These are phyloP conservation scores for Alternaria incomplexa DNA, from an alignment of 2,329 filamentous ascomycete genomes.

Conservation along the genomic window DNA sequence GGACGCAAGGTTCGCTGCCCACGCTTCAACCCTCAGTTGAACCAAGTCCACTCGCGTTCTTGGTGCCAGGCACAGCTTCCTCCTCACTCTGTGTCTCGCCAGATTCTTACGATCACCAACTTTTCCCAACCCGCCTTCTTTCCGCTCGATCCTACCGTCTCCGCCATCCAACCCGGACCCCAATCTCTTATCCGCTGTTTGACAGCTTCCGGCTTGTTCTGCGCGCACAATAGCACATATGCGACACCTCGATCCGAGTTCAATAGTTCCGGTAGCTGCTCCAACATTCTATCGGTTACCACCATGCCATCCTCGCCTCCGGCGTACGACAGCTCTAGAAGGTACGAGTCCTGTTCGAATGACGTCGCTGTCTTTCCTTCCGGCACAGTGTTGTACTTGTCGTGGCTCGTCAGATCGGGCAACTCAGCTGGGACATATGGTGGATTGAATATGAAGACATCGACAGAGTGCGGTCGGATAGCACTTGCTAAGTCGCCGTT, in stretches of 20 bases:
- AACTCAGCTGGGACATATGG: constrained; percentile 91
- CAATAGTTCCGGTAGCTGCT: constrained; percentile 69
- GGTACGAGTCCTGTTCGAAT: constrained; percentile 82
- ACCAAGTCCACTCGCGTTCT: not conserved
- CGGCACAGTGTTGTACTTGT: constrained; percentile 35
- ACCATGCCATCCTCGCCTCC: constrained; percentile 94
- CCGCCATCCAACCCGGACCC: constrained; percentile 71
- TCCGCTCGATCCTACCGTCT: constrained; percentile 82
- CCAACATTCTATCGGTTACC: constrained; percentile 80
- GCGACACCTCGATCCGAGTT: constrained; percentile 73
- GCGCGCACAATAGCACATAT: constrained; percentile 87
- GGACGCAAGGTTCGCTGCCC: constrained; percentile 18
- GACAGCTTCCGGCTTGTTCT: constrained; percentile 82
- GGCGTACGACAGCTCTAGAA: constrained; percentile 86
- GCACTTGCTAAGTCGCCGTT: constrained; percentile 73
- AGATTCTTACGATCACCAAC: constrained; percentile 86
- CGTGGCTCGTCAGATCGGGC: constrained; percentile 60
- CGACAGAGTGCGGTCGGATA: constrained; percentile 66
- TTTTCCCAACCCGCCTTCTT: constrained; percentile 94
- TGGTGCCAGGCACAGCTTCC: not conserved
- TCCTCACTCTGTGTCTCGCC: constrained; percentile 55
- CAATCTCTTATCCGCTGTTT: constrained; percentile 66
- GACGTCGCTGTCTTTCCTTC: constrained; percentile 32
- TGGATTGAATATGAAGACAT: constrained; percentile 94
- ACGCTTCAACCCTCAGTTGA: not conserved